phyloP scores from a whole-genome alignment of 805 yeast genomes.

The Ogataea allantospora region DNA sequence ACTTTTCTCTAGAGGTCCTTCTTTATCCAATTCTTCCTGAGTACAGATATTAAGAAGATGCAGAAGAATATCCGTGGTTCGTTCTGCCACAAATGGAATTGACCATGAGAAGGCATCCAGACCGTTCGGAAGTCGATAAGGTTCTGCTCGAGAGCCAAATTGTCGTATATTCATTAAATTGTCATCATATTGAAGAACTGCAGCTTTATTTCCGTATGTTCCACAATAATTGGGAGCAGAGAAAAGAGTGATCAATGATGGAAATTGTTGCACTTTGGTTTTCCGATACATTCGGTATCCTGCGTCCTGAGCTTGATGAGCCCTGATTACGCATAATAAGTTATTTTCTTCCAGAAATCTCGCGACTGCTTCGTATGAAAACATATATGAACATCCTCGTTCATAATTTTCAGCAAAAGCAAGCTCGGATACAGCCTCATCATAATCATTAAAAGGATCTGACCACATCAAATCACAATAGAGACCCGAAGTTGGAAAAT shows the following conservation, averaged over 20 bases:
- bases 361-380: slow-evolving; percentile 76
- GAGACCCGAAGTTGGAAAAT: slow-evolving; percentile 88
- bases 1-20: slow-evolving; percentile 48
- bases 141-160: slow-evolving; percentile 85
- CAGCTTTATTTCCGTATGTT: slow-evolving; percentile 89
- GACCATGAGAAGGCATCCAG: slow-evolving; percentile 99
- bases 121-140: slow-evolving; percentile 94
- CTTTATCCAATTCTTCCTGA: slow-evolving; percentile 84
- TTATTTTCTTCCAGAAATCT: slow-evolving; percentile 75
- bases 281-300: slow-evolving; percentile 92
- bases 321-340: slow-evolving; percentile 78
- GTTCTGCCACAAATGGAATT: slow-evolving; percentile 93
- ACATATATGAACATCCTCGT: slow-evolving; percentile 88
- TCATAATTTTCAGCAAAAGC: slow-evolving; percentile 67
- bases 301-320: slow-evolving; percentile 96
- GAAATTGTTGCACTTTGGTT: slow-evolving; percentile 80
- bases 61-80: slow-evolving; percentile 88
- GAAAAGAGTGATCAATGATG: slow-evolving; percentile 83
- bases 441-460: slow-evolving; percentile 88
- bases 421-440: slow-evolving; percentile 42
- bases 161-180: slow-evolving; percentile 93
- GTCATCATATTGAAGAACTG: slow-evolving; percentile 85
- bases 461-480: slow-evolving; percentile 96
- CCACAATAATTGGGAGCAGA: slow-evolving; percentile 94
- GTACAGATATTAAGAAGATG: slow-evolving; percentile 89